Percentiles rank a stretch among this genome's conserved stretches.
Conservation (phyloP, 208 protist genomes). For the Acanthamoeba lenticulata region DNA sequence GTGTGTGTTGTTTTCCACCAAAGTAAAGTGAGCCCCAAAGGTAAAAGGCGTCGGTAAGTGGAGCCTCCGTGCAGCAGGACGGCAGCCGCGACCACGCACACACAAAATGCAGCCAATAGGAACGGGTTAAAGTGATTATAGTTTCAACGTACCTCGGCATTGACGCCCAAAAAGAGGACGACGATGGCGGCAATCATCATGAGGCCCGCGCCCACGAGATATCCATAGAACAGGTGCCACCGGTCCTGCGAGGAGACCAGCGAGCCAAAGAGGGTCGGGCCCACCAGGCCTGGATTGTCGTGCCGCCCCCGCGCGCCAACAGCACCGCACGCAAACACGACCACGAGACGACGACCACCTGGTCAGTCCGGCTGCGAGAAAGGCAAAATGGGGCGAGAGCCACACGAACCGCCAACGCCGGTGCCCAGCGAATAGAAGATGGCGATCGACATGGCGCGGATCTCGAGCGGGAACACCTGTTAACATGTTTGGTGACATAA, state of each 20-base stretch:
- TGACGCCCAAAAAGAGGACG: constrained; percentile 48
- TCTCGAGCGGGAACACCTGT: constrained; percentile 58
- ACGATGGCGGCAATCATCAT: constrained; percentile 57
- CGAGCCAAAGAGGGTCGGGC: constrained; percentile 40
- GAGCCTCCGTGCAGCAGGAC: too few relatives aligned
- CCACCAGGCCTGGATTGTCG: background rate
- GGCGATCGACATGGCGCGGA: constrained; percentile 54
- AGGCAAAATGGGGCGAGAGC: background rate
- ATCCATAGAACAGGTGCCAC: constrained; percentile 49
- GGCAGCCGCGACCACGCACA: too few relatives aligned
- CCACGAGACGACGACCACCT: background rate
- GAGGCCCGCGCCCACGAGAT: constrained; percentile 22
- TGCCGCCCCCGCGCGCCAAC: background rate
- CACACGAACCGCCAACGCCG: background rate
- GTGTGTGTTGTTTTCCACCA: too few relatives aligned
- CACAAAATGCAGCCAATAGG: background rate
- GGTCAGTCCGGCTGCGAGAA: background rate
- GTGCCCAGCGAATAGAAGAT: constrained; percentile 69
- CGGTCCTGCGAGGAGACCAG: constrained; percentile 33
- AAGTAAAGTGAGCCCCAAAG: too few relatives aligned
- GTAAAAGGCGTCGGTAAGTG: too few relatives aligned
- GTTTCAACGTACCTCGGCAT: background rate
- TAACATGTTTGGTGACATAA: background rate
- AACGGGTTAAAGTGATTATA: background rate
- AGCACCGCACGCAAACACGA: background rate